Evolutionary conservation across 805 yeast species (phyloP).

Genomic region (Kodamaea sagamina): DNA sequence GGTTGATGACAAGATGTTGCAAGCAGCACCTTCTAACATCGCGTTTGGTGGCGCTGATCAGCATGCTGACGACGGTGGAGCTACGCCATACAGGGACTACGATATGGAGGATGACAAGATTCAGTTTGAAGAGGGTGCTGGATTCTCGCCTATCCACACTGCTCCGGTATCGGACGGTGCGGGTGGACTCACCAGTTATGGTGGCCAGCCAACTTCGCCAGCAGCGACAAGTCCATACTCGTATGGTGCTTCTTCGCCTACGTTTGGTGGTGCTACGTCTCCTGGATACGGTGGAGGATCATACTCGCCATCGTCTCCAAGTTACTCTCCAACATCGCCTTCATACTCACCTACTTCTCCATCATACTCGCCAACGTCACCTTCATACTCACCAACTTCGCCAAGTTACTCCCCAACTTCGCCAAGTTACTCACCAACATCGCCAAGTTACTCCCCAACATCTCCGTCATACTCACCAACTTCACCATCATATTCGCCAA

Average conservation of each 20-base stretch:
- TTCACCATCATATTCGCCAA: constrained; percentile 62
- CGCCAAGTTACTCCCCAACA: constrained; percentile 79
- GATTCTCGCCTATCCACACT: constrained; percentile 92
- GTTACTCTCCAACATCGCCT: constrained; percentile 71
- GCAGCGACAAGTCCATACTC: constrained; percentile 62
- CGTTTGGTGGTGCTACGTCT: constrained; percentile 50
- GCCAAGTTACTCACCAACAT: constrained; percentile 74
- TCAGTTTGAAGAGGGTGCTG: constrained; percentile 68
- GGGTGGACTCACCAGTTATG: constrained; percentile 88
- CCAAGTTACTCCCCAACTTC: constrained; percentile 67
- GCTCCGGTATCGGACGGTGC: constrained; percentile 74
- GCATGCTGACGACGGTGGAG: constrained; percentile 61
- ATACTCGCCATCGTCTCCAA: constrained; percentile 64
- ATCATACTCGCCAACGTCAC: constrained; percentile 59
- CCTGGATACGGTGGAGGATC: constrained; percentile 46
- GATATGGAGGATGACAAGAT: constrained; percentile 62
- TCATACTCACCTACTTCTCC: constrained; percentile 72
- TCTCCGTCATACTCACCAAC: constrained; percentile 41
- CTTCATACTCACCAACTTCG: constrained; percentile 59
- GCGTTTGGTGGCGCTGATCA: constrained; percentile 39
- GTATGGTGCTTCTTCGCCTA: constrained; percentile 48
- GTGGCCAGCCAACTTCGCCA: constrained; percentile 59
- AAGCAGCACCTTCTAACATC: constrained; percentile 56
- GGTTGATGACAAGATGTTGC: constrained; percentile 87
- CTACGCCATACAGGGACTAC: constrained; percentile 84